These are phyloP conservation scores for Tagetes erecta DNA, from an alignment of 129 eudicot genomes.

Conservation along the genomic window DNA sequence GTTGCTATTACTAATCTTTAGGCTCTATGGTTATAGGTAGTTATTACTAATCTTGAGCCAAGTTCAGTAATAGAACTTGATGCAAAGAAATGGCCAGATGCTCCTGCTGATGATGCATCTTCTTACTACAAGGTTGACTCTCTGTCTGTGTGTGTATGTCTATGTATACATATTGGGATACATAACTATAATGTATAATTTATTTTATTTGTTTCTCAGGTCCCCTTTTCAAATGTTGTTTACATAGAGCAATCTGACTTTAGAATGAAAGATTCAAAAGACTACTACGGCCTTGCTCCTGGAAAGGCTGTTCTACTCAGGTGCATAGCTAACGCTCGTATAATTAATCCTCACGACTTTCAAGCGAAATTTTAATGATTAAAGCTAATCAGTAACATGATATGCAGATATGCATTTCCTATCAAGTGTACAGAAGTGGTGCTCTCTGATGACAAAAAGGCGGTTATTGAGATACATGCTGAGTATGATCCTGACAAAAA, in stretches of 20 bases:
- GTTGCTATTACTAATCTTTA: not conserved
- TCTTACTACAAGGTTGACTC: slow-evolving; percentile 69
- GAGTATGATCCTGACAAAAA: slow-evolving; percentile 85
- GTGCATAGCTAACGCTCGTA: slow-evolving; percentile 31
- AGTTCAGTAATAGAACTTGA: slow-evolving; percentile 65
- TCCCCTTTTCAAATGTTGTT: slow-evolving; percentile 73
- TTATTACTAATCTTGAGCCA: slow-evolving; percentile 77
- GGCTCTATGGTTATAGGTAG: slow-evolving; percentile 48
- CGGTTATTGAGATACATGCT: slow-evolving; percentile 68
- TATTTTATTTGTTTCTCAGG: slow-evolving; percentile 33
- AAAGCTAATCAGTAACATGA: not conserved
- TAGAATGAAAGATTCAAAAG: slow-evolving; percentile 87
- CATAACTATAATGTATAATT: not conserved
- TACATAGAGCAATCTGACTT: slow-evolving; percentile 87
- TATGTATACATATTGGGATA: too few relatives aligned
- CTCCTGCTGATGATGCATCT: slow-evolving; percentile 69
- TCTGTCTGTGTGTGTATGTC: not conserved
- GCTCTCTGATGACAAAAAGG: slow-evolving; percentile 68
- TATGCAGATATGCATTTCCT: slow-evolving; percentile 77
- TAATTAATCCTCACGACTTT: not conserved
- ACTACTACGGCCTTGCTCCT: slow-evolving; percentile 93
- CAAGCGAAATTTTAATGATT: not conserved
- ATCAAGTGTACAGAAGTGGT: slow-evolving; percentile 87
- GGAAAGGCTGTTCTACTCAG: slow-evolving; percentile 84
- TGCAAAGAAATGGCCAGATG: slow-evolving; percentile 98